phyloP scores from a whole-genome alignment of 2,329 filamentous ascomycete species.

The Xylaria sp. region DNA sequence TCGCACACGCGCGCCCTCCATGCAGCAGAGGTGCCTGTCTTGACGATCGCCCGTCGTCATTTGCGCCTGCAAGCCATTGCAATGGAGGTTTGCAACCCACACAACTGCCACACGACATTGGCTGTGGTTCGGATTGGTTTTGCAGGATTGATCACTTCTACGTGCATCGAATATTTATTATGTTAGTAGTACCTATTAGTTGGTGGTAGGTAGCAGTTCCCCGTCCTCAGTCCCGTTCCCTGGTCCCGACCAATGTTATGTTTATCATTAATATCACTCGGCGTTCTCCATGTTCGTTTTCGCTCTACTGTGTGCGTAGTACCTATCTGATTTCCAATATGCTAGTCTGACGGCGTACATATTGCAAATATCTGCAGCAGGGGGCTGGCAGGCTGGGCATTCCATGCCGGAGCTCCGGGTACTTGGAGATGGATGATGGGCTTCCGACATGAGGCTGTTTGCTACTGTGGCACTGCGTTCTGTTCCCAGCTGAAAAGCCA shows the following conservation, averaged over 20 bases:
- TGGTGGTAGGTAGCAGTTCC: too few species aligned
- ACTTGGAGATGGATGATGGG: too few species aligned
- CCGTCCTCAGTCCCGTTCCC: too few species aligned
- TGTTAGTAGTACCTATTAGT: not conserved
- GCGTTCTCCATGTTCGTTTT: not conserved
- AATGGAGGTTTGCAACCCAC: not conserved
- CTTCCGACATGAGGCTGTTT: too few species aligned
- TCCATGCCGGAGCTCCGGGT: too few species aligned
- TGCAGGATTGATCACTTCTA: not conserved
- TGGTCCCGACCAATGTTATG: not conserved
- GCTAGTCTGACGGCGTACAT: too few species aligned
- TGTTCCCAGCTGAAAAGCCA: not conserved
- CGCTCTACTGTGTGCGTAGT: not conserved
- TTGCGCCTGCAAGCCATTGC: not conserved
- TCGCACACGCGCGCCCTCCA: not conserved
- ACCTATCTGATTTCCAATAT: too few species aligned
- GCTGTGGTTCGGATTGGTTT: not conserved
- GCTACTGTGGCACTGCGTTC: too few species aligned
- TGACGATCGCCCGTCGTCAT: not conserved
- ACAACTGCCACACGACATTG: too few species aligned
- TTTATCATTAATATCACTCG: not conserved
- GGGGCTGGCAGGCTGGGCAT: too few species aligned
- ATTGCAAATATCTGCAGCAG: too few species aligned
- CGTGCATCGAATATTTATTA: not conserved
- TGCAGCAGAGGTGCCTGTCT: conserved; percentile 5